Base-by-base conservation (phyloP, 1,139 yeast species). In the Sugiyamaella castrensis region DNA sequence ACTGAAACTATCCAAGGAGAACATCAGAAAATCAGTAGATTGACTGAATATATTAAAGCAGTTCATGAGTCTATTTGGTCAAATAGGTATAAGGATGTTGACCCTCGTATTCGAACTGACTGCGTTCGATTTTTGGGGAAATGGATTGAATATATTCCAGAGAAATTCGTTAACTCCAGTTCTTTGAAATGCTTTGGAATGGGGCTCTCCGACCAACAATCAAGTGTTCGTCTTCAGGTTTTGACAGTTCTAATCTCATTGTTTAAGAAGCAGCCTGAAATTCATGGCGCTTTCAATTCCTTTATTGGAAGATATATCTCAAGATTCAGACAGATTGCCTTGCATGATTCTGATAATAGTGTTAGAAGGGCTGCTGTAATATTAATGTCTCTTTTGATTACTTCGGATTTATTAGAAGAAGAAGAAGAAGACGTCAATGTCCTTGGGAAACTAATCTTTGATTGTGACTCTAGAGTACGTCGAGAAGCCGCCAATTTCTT, bases 71-170 rank as follows among this genome's bases (percentile, higher is more conserved):
- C 85, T 1, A 79, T 84, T 4, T 84, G 88, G 63, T 79, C 81
- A 8, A 88, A 84, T 59, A 73, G 98, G 55, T 86, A 86, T 63
- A 80, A 91, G 54, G 98, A 91, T 65, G 75, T 84, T 10, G 96
- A 88, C 61, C 80, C 84, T 7, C 66, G 68, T 8, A 84, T 89
- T 31, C 75, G 98, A 56, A 75, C 76, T 19, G 88, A 83, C 50
- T 85, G 95, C 53, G 71, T 87, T 56, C 62, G 66, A 12, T 74
- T 77, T 37, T 70, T 89, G 43, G 80, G 88, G 16, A 72, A 69
- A 27, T 84, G 95, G 85, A 84, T 87, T 72, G 71, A 75, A n/a
- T 63, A 70, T 7, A 78, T 77, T 54, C 95, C 96, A 0, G 88
- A 83, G 50, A 70, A 75, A 48, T 89, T 86, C 60, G 75, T 85